phyloP scores from a whole-genome alignment of 2,329 filamentous ascomycete species.

The Westerdykella aurantiaca region DNA sequence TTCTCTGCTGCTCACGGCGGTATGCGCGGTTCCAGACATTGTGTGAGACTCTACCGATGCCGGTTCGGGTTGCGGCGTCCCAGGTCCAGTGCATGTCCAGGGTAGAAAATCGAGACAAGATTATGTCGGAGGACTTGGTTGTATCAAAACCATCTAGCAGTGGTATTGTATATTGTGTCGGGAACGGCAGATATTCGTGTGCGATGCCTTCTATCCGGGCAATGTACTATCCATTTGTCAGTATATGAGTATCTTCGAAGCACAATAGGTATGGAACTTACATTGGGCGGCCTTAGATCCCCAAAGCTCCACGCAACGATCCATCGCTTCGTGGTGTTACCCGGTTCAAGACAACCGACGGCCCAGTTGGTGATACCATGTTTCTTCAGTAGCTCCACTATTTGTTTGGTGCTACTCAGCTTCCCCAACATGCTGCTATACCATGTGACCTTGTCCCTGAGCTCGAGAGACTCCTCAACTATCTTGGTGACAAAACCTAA shows the following conservation, averaged over 20 bases:
- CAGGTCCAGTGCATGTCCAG: constrained; percentile 63
- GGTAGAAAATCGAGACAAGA: constrained; percentile 41
- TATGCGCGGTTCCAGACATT: constrained; percentile 78
- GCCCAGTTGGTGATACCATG: constrained; percentile 69
- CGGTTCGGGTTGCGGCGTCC: constrained; percentile 49
- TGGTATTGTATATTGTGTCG: constrained; percentile 47
- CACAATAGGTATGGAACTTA: constrained; percentile 11
- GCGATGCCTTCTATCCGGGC: constrained; percentile 37
- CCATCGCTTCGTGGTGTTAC: constrained; percentile 72
- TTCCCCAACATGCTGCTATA: constrained; percentile 91
- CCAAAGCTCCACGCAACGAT: constrained; percentile 82
- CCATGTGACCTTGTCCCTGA: constrained; percentile 66
- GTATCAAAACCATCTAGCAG: constrained; percentile 23
- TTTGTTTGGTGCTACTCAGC: constrained; percentile 57
- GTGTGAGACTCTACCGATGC: constrained; percentile 57
- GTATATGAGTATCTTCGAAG: neutral
- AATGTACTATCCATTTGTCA: constrained; percentile 11
- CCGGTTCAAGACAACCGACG: constrained; percentile 72
- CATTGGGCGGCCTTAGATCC: constrained; percentile 57
- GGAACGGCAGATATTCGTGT: constrained; percentile 49
- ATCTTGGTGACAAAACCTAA: constrained; percentile 67
- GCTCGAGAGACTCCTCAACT: constrained; percentile 59
- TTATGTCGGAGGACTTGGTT: constrained; percentile 1
- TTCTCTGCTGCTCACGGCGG: constrained; percentile 51
- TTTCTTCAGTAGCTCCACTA: constrained; percentile 55